These are phyloP conservation scores for Mucor velutinosus DNA, from an alignment of 371 early-diverging fungal species.

Conservation along the genomic window DNA sequence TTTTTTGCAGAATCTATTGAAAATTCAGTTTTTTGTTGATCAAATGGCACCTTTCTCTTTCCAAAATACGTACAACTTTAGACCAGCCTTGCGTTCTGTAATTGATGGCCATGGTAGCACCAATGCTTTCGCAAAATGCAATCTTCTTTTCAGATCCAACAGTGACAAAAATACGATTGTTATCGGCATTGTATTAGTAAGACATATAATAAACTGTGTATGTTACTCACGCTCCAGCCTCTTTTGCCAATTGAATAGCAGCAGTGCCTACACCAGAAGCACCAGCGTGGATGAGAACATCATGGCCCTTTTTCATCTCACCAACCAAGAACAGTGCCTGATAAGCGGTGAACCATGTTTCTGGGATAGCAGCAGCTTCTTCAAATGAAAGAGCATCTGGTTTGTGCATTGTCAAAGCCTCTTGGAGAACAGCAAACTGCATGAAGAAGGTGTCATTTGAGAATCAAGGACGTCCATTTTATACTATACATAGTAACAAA, in stretches of 20 bases:
- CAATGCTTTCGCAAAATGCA: slow-evolving; percentile 64
- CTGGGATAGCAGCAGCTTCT: slow-evolving; percentile 77
- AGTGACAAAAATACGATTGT: slow-evolving; percentile 63
- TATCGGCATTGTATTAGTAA: not conserved
- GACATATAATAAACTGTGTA: not conserved
- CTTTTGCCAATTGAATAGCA: slow-evolving; percentile 78
- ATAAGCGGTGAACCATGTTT: slow-evolving; percentile 78
- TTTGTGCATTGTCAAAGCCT: slow-evolving; percentile 61
- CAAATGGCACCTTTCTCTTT: not conserved
- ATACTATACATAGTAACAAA: slow-evolving; percentile 10
- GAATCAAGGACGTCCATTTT: not conserved
- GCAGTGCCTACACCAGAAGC: slow-evolving; percentile 78
- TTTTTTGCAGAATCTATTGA: slow-evolving; percentile 54
- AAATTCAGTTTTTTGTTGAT: not conserved
- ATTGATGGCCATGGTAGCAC: slow-evolving; percentile 77
- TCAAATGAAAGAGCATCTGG: slow-evolving; percentile 60
- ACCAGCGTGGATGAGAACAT: slow-evolving; percentile 80
- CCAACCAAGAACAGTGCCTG: slow-evolving; percentile 72
- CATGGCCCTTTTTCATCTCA: slow-evolving; percentile 59
- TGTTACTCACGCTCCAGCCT: slow-evolving; percentile 58
- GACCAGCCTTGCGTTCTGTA: slow-evolving; percentile 68
- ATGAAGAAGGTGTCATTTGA: not conserved
- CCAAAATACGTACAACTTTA: slow-evolving; percentile 39
- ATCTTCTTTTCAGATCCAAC: slow-evolving; percentile 70
- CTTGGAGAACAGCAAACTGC: slow-evolving; percentile 66